These are phyloP conservation scores for Peniophora sp. DNA, from an alignment of 1,284 basidiomycete genomes.

Conservation along the genomic window DNA sequence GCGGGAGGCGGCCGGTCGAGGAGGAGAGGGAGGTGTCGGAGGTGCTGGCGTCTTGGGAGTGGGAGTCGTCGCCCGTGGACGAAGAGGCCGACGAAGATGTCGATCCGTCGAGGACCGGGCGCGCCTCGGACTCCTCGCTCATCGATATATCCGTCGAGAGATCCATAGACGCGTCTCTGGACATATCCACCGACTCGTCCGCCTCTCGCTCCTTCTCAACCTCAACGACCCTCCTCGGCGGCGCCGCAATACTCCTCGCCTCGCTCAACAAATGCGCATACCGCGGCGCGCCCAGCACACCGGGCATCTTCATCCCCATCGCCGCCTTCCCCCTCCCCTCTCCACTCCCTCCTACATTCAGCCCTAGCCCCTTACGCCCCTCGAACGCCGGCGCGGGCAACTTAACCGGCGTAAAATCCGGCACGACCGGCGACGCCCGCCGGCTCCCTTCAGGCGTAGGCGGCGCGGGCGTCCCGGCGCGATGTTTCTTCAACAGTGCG, in stretches of 20 bases:
- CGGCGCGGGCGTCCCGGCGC: constrained; percentile 44
- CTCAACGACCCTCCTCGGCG: background rate
- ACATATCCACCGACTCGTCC: background rate
- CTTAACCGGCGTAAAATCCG: constrained; percentile 40
- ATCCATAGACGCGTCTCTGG: background rate
- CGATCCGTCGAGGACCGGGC: background rate
- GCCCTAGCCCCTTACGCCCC: too few relatives aligned
- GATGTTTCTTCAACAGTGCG: constrained; percentile 58
- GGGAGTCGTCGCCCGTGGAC: too few relatives aligned
- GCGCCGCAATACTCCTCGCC: background rate
- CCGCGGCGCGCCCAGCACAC: background rate
- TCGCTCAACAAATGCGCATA: background rate
- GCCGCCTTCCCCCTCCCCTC: background rate
- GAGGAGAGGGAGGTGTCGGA: too few relatives aligned
- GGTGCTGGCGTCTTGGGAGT: too few relatives aligned
- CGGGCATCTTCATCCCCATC: background rate
- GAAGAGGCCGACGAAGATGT: too few relatives aligned
- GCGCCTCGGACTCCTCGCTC: too few relatives aligned
- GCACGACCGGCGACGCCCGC: constrained; percentile 23
- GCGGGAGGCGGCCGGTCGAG: background rate
- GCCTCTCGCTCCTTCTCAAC: background rate
- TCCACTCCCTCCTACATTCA: too few relatives aligned
- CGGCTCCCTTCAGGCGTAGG: constrained; percentile 28
- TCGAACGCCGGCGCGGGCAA: constrained; percentile 1
- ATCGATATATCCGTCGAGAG: too few relatives aligned